Evolutionary conservation across 768 basidiomycete genomes (phyloP).

Genomic region (Rhodotorula diobovata): DNA sequence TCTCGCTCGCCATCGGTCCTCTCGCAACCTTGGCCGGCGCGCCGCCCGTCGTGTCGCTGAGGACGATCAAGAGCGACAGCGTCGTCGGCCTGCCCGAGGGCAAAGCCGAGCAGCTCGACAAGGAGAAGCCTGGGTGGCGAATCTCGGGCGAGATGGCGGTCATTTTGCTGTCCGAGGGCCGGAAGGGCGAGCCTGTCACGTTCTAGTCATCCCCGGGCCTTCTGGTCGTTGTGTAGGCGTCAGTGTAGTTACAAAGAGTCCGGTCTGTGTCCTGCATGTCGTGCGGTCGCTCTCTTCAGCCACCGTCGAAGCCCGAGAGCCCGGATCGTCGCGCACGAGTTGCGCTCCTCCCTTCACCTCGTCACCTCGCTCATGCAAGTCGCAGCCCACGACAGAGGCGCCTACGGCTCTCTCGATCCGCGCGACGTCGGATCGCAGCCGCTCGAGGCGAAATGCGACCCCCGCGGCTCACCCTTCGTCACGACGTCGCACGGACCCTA

Average conservation of each 20-base stretch:
- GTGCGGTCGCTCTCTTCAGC: no score
- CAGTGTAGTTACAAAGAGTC: no score
- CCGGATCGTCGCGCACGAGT: no score
- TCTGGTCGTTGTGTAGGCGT: no score
- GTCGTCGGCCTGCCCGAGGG: slow-evolving; percentile 63
- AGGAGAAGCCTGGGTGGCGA: slow-evolving; percentile 88
- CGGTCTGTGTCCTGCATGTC: no score
- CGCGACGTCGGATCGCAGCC: not conserved
- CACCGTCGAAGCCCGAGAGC: no score
- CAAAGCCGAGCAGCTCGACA: slow-evolving; percentile 71
- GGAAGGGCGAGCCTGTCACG: slow-evolving; percentile 78
- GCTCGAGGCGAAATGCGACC: not conserved
- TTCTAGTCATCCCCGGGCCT: slow-evolving; percentile 6
- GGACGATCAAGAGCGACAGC: slow-evolving; percentile 93
- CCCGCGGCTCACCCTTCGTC: not conserved
- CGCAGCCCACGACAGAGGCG: no score
- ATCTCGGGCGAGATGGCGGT: slow-evolving; percentile 64
- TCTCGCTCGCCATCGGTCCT: slow-evolving; percentile 83
- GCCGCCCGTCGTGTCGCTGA: slow-evolving; percentile 72
- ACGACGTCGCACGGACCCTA: no score
- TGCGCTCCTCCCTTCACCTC: no score
- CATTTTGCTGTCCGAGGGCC: slow-evolving; percentile 77
- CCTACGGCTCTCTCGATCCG: not conserved
- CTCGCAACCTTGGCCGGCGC: slow-evolving; percentile 85
- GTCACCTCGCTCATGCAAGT: no score